Evolutionary conservation across 345 rosid genomes (phyloP), one percentile per base, ranked within the genome.

Genomic region (Excoecaria agallocha): DNA sequence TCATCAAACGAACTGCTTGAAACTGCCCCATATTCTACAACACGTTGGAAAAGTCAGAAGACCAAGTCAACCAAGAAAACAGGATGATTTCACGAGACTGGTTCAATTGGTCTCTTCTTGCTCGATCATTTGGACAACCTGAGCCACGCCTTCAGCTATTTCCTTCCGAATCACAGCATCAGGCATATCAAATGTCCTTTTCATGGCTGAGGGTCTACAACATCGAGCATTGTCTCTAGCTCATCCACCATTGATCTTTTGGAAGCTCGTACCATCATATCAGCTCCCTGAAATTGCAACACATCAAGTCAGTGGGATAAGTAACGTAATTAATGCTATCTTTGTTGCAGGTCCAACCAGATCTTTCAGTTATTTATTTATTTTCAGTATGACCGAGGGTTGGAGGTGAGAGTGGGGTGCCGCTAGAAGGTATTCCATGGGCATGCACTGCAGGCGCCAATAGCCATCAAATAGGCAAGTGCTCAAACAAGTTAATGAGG

Each of bases 151-250:
- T 35, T 89, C 91, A 0, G 93, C 98, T 16, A 91, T 89, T 74
- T 93, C 99, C 72, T 84, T 84, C 84, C 74, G 78, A 62, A 93
- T 84, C 57, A 83, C 70, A 55, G 88, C 81, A 74, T 90, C 97
- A 3, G 99, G 98, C 96, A 93, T 82, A 80, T 91, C 94, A 22
- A 95, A 95, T 35, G 97, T 86, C 81, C 91, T 87, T 75, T 79
- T 88, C 92, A 92, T 84, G 49, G 95, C 68, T 93, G 93, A 37
- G 99, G 97, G 64, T 95, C 98, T 56, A 95, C 91, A 71, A 78
- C 93, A 4, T 95, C 98, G 12, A 95, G 86, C 96, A 93, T 91
- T 25, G 93, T 90, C 85, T 95, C 98, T 72, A 95, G 85, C 80
- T 95, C 98, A 66, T 88, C 96, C 69, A 93, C 85, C 94, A 95